A percentile compares a stretch with the other conserved stretches of the same genome.
phyloP scores from a whole-genome alignment of 2,329 filamentous ascomycete species.

The Ophiocordyceps camponoti-rufipedis region DNA sequence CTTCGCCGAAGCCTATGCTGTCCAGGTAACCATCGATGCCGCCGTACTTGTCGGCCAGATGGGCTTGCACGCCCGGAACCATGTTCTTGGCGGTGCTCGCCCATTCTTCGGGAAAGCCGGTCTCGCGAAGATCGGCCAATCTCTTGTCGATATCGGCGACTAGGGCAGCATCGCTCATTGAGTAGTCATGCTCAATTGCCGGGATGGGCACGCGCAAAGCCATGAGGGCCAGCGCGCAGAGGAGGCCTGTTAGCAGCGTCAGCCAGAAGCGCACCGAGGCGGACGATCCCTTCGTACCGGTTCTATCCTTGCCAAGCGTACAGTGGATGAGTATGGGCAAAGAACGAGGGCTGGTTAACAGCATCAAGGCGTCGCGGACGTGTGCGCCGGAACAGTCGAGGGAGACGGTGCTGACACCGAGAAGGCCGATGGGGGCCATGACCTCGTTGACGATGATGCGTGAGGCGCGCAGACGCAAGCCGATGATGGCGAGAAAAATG shows the following conservation, averaged over 20 bases:
- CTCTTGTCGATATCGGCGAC: conserved; percentile 41
- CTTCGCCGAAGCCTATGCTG: conserved; percentile 35
- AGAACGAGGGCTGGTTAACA: conserved; percentile 14
- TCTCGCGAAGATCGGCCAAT: conserved; percentile 46
- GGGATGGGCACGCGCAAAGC: conserved; percentile 35
- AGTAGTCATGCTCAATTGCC: conserved; percentile 56
- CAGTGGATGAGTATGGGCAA: conserved; percentile 63
- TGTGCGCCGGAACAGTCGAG: conserved; percentile 48
- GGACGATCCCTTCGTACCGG: conserved; percentile 9
- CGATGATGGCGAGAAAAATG: conserved; percentile 41
- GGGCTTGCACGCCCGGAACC: conserved; percentile 35
- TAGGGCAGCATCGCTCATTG: conserved; percentile 42
- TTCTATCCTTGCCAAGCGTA: conserved; percentile 74
- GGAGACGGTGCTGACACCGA: conserved; percentile 51
- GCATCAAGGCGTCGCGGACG: conserved; percentile 23
- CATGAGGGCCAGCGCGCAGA: conserved; percentile 50
- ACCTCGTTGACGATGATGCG: conserved; percentile 49
- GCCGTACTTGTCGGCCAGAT: conserved; percentile 45
- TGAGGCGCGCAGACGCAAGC: conserved; percentile 52
- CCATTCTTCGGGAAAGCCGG: conserved; percentile 61
- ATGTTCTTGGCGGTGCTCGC: conserved; percentile 46
- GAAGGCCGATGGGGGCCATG: conserved; percentile 53
- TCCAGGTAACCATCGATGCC: conserved; percentile 48
- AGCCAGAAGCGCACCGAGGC: not conserved
- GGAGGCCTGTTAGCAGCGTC: conserved; percentile 32